These are phyloP conservation scores for Citrus maxima DNA, from an alignment of 345 rosid species.

Conservation along the genomic window DNA sequence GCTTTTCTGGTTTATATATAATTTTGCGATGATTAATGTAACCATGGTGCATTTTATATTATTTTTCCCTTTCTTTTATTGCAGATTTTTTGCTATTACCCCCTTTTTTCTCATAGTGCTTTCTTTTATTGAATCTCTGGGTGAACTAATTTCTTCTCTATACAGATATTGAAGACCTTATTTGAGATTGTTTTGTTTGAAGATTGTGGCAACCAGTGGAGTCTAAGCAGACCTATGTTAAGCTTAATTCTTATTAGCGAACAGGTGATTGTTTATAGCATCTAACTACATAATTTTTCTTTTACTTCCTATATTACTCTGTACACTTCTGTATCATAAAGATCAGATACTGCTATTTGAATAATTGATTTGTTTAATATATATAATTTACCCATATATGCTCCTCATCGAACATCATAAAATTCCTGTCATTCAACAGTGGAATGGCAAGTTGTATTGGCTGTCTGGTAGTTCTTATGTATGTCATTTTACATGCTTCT, in stretches of 20 bases:
- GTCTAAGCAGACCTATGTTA: constrained; percentile 98
- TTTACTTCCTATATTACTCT: neutral
- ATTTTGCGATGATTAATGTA: neutral
- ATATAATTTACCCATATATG: neutral
- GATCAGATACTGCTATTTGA: neutral
- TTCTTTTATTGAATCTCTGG: constrained; percentile 3
- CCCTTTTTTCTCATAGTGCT: neutral
- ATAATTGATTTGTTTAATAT: neutral
- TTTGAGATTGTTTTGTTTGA: constrained; percentile 93
- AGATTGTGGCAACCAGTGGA: constrained; percentile 97
- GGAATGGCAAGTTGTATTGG: neutral
- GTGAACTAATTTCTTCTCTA: constrained; percentile 1
- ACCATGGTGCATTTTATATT: neutral
- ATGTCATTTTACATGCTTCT: neutral
- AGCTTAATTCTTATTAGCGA: constrained; percentile 88
- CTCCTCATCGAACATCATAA: neutral
- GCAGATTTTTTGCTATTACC: neutral
- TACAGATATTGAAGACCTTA: constrained; percentile 86
- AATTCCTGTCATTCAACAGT: neutral
- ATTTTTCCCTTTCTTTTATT: neutral
- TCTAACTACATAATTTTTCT: neutral
- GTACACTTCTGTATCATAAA: neutral
- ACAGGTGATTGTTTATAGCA: constrained; percentile 47
- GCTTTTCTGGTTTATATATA: neutral
- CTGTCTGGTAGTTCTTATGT: neutral